Base-by-base conservation (phyloP, 805 yeast species). In the Lachancea thermotolerans region DNA sequence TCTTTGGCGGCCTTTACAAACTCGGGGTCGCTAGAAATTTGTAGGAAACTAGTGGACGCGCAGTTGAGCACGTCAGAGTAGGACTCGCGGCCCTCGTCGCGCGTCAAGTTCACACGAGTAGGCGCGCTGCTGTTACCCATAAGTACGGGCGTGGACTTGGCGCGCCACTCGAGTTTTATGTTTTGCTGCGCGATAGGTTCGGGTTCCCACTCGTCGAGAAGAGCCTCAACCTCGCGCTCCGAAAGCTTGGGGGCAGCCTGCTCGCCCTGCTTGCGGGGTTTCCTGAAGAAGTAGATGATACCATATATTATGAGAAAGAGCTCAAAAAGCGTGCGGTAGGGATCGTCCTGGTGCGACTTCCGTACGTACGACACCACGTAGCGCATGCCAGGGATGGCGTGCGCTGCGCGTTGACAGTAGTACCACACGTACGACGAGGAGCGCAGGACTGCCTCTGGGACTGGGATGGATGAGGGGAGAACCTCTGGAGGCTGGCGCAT, bases 331-430 rank as follows among this genome's bases (percentile, higher is more conserved):
- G 98, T 85, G 57, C 99, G 78, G 49, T 88, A 75, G 1, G 99
- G 99, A 64, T 93, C 99, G 65, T 93, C 79, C 63, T 88, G 89
- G 62, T 90, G 90, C 2, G 97, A 88, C 10, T 89, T 81, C 51
- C 74, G 74, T 57, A 93, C 82, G 65, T 93, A 93, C 46, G 89
- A 67, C 29, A 82, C 67, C 5, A 82, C 58, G 45, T 45, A 49
- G 10, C 45, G 46, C 27, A 64, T 65, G n/a, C 65, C 64, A 10
- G 67, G 67, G 16, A 61, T 32, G 37, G 37, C 42, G 16, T 41
- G 14, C 27, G 58, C 35, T 32, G 49, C 27, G 31, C 35, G 37
- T 28, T 51, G 41, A 27, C 55, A 42, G 45, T 57, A 56, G 41
- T 47, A 56, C 58, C 60, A 55, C 25, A 57, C 27, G 40, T 49